Evolutionary conservation across 495 filamentous ascomycete species (phyloP), one percentile per base, ranked within the genome.

Genomic region (Aspergillus indologenus): DNA sequence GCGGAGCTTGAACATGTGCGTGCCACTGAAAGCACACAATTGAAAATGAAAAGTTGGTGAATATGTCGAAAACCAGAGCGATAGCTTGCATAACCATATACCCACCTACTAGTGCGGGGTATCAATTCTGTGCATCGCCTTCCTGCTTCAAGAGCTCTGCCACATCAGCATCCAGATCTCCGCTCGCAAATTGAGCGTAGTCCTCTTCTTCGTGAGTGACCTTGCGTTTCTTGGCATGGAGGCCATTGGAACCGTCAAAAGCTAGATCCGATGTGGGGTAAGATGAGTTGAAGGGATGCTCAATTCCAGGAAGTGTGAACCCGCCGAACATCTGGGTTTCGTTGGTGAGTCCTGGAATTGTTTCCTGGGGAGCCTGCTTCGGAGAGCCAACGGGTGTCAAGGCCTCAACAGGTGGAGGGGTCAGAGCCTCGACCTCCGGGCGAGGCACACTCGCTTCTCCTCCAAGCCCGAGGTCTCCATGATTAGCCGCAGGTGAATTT

Each of bases 371-470:
- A 31, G 69, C 65, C 7, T 57, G 68, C 49, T 75, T 71, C 1
- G 82, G 80, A 15, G 79, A 79, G 2, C 68, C 72, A 3, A 75
- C 67, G 14, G 80, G 77, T 0, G 79, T 81, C 11, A 79, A 60
- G 15, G 75, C 68, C 45, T 83, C 81, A 3, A 80, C 79, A 5
- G 83, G 81, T 1, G 90, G 91, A 40, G 91, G 91, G 0, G 91
- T 96, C 48, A 96, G 73, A 1, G 87, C 90, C 73, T 97, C 92
- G 50, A 92, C 79, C 65, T 90, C 83, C 2, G 92, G 92, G 18
- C 88, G 85, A 56, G 83, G 75, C 2, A 81, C 74, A 53, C 12
- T 14, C 12, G 87, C 83, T 11, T 78, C 71, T 15, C 70, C 69
- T 14, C 67, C 65, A 7, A 65, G 73, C n/a, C 68, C 74, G 6